Conservation (phyloP, 179 eudicot species). For the Spergularia azorica region DNA sequence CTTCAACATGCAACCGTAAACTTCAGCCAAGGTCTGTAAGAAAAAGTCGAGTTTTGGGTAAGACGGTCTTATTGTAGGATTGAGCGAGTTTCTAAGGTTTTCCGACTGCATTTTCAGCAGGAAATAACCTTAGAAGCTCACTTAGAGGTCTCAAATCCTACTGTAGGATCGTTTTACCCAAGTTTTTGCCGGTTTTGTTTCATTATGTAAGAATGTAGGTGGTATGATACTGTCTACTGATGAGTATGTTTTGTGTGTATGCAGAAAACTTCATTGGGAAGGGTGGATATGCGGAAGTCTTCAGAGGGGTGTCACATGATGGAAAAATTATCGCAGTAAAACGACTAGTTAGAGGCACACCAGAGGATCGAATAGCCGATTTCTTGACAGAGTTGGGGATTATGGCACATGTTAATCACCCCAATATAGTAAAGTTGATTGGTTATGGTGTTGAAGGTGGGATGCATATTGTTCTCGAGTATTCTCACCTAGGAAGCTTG, state of each 20-base stretch:
- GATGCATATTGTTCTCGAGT: conserved; percentile 47
- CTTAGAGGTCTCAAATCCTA: neutral
- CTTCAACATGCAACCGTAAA: conserved; percentile 40
- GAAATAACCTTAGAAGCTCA: too few species aligned
- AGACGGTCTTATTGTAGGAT: neutral
- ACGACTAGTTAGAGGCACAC: conserved; percentile 39
- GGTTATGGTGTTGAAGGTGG: conserved; percentile 53
- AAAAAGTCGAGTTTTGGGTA: neutral
- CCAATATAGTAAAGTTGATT: conserved; percentile 33
- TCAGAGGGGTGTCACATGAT: conserved; percentile 33
- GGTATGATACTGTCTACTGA: neutral
- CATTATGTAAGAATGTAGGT: neutral
- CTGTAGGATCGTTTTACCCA: neutral
- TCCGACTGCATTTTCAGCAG: too few species aligned
- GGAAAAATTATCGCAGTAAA: conserved; percentile 43
- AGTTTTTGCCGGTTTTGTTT: neutral
- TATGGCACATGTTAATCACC: conserved; percentile 52
- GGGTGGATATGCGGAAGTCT: conserved; percentile 53
- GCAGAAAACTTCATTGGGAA: conserved; percentile 43
- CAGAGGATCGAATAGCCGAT: conserved; percentile 41
- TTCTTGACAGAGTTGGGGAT: conserved; percentile 44
- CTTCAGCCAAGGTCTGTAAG: conserved; percentile 38
- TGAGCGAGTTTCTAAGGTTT: neutral
- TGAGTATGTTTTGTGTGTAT: conserved; percentile 3
- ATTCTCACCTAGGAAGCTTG: conserved; percentile 48